A percentile compares a stretch with the other conserved stretches of the same genome.
Evolutionary conservation across 2,329 filamentous ascomycete species (phyloP).

Genomic region (Erysiphe neolycopersici): DNA sequence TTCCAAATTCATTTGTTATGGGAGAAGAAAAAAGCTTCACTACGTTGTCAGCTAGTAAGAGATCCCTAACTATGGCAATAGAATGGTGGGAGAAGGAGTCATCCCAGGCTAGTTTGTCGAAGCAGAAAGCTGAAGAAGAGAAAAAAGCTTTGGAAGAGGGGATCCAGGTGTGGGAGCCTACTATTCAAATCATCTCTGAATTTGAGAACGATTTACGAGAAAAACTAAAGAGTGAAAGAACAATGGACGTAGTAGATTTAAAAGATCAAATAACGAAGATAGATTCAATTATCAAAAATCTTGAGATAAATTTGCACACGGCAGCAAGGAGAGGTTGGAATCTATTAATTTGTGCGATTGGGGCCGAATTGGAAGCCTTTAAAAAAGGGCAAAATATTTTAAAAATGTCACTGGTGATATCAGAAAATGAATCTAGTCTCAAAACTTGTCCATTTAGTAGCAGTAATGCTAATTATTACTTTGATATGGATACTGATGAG

Average conservation of each 20-base stretch:
- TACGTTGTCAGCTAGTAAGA: constrained; percentile 31
- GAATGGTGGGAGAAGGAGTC: constrained; percentile 45
- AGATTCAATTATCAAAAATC: constrained; percentile 23
- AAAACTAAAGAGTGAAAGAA: constrained; percentile 20
- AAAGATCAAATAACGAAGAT: constrained; percentile 26
- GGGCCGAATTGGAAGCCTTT: constrained; percentile 45
- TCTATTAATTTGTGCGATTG: constrained; percentile 46
- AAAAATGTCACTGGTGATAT: constrained; percentile 12
- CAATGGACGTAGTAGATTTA: constrained; percentile 17
- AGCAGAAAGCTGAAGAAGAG: constrained; percentile 30
- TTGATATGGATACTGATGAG: neutral
- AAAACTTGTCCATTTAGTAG: neutral
- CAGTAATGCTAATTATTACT: neutral
- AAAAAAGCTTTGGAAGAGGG: constrained; percentile 40
- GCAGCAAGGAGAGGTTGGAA: constrained; percentile 44
- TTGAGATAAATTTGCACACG: constrained; percentile 25
- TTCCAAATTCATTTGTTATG: constrained; percentile 5
- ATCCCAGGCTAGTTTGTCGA: constrained; percentile 25
- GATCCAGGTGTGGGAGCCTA: constrained; percentile 35
- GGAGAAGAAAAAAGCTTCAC: constrained; percentile 21
- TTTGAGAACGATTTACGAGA: constrained; percentile 39
- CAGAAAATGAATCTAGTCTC: neutral
- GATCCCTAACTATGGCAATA: constrained; percentile 43
- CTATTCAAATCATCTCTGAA: constrained; percentile 27
- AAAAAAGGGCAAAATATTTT: constrained; percentile 31